Evolutionary conservation across 2,329 filamentous ascomycete genomes (phyloP), one percentile per base, ranked within the genome.

Genomic region (Alternaria triticimaculans): DNA sequence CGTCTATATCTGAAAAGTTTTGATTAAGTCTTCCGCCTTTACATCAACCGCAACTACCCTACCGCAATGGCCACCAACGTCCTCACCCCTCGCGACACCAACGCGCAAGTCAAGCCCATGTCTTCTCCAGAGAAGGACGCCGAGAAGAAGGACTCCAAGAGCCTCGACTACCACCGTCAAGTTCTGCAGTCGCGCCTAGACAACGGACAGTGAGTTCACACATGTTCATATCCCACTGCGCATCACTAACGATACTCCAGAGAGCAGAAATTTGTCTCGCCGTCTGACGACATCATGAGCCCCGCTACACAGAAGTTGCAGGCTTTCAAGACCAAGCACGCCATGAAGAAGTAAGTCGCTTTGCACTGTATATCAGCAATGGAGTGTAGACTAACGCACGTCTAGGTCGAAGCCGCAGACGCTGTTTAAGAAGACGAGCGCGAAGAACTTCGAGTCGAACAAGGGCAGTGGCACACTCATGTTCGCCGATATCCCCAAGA

Each of bases 211-310:
- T 92, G 84, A 70, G 88, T 82, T 23, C 26, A 1, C 11, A 15
- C 28, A 30, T 15, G 11, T 15, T 6, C 30, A 20, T 28, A 14
- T 33, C n/a, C 7, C 12, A 7, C 8, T 5, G 48, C 18, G 51
- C 33, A 44, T 30, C 7, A n/a, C 73, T 78, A 64, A 78, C 48
- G 8, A n/a, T 11, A 9, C 12, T 49, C 69, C 72, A 80, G 82
- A 70, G 82, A 82, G 55, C 83, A 85, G 72, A 83, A 86, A 70
- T 95, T 94, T 82, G 85, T 94, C 78, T 94, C 91, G 18, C 93
- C 93, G 3, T 94, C 92, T n/a, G 93, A 96, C 81, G 89, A 89
- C 81, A 94, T 96, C 84, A 92, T 94, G 89, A 94, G 91, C 73
- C 93, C 93, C 37, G 94, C 92, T 81, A 92, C 90, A 18, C 90